Conservation (phyloP, 2,329 filamentous ascomycete species). For the Corniculantispora saksenae region DNA sequence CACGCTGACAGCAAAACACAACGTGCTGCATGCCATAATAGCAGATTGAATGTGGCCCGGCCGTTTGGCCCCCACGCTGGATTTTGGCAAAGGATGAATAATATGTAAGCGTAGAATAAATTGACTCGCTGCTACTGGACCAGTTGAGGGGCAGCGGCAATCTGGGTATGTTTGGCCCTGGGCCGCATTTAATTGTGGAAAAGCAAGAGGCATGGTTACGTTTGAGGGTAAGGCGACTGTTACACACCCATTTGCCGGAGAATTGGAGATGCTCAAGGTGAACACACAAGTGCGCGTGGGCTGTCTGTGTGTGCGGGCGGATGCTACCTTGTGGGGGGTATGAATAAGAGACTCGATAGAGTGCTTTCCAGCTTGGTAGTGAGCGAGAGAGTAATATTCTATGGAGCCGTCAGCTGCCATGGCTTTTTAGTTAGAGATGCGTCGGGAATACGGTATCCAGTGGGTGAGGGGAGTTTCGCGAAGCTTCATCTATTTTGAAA, state of each 20-base stretch:
- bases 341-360: neutral
- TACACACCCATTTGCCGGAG: neutral
- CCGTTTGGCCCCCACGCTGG: slow-evolving; percentile 2
- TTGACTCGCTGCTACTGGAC: neutral
- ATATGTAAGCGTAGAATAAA: slow-evolving; percentile 9
- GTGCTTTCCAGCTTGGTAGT: neutral
- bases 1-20: neutral
- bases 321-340: slow-evolving; percentile 13
- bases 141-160: neutral
- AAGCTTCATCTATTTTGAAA: neutral
- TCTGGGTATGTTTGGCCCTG: neutral
- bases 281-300: neutral
- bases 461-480: neutral
- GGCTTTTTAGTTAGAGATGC: neutral
- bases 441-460: neutral
- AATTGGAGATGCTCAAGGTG: neutral
- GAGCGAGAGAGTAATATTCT: slow-evolving; percentile 15
- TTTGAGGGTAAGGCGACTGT: slow-evolving; percentile 5
- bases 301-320: neutral
- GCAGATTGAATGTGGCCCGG: neutral
- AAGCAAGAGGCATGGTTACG: slow-evolving; percentile 4
- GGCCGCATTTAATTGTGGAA: slow-evolving; percentile 16
- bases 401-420: slow-evolving; percentile 14
- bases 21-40: neutral
- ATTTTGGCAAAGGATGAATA: neutral